Evolutionary conservation across 179 eudicot genomes (phyloP).

Genomic region (Amaranthus tricolor): DNA sequence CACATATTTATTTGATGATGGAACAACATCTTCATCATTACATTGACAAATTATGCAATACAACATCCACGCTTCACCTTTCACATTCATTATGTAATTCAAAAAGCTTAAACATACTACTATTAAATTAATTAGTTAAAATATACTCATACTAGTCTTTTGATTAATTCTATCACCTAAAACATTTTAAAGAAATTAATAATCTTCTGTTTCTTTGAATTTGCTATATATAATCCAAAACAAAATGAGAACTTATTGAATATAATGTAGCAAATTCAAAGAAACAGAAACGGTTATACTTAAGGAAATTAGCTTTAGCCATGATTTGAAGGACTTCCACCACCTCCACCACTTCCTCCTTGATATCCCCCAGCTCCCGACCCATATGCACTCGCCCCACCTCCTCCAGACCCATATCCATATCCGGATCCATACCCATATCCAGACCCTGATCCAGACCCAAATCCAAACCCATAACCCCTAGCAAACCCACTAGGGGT

Average conservation of each 20-base stretch:
- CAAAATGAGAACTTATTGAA: too few relatives aligned
- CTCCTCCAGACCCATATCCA: slow-evolving; percentile 16
- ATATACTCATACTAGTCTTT: too few relatives aligned
- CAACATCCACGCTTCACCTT: neutral
- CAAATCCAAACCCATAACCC: slow-evolving; percentile 32
- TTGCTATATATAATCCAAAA: too few relatives aligned
- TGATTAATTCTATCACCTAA: too few relatives aligned
- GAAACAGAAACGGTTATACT: too few relatives aligned
- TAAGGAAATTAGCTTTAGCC: too few relatives aligned
- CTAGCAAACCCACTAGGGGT: slow-evolving; percentile 29
- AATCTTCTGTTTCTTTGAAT: too few relatives aligned
- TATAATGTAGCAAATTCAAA: too few relatives aligned
- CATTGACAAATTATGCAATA: neutral
- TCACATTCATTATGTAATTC: neutral
- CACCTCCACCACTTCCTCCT: slow-evolving; percentile 9
- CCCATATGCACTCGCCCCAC: slow-evolving; percentile 16
- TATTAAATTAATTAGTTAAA: neutral
- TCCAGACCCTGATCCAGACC: slow-evolving; percentile 29
- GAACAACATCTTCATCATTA: neutral
- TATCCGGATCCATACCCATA: slow-evolving; percentile 23
- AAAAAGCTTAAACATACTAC: too few relatives aligned
- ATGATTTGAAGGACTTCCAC: slow-evolving; percentile 20
- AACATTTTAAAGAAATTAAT: too few relatives aligned
- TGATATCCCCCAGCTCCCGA: slow-evolving; percentile 20
- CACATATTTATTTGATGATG: too few relatives aligned